Evolutionary conservation across 2,329 filamentous ascomycete species (phyloP).

Genomic region (Fusarium veterinarium): DNA sequence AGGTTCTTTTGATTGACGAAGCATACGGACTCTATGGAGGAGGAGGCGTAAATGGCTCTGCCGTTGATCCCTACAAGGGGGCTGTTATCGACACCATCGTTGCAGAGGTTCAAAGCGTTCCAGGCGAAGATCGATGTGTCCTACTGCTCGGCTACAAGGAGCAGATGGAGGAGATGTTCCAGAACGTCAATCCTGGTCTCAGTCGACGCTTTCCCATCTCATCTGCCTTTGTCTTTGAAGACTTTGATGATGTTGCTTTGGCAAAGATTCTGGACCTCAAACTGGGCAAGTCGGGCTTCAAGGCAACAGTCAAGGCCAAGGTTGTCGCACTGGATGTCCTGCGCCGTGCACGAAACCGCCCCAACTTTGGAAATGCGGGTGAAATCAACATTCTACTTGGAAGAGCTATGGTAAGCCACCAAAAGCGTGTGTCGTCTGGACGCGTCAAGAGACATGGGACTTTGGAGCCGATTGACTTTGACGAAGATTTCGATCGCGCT

Average conservation of each 20-base stretch:
- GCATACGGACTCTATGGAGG: constrained; percentile 73
- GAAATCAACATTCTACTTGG: constrained; percentile 69
- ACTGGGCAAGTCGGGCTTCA: constrained; percentile 66
- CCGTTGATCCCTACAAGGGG: constrained; percentile 61
- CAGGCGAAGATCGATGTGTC: constrained; percentile 79
- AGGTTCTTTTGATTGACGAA: constrained; percentile 84
- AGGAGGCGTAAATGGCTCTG: constrained; percentile 50
- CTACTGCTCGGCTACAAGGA: constrained; percentile 77
- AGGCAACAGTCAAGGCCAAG: constrained; percentile 63
- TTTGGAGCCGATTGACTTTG: constrained; percentile 80
- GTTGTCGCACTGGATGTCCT: constrained; percentile 69
- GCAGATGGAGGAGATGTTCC: constrained; percentile 77
- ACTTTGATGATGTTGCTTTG: constrained; percentile 71
- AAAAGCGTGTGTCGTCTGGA: constrained; percentile 35
- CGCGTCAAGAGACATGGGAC: constrained; percentile 62
- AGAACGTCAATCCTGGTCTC: constrained; percentile 78
- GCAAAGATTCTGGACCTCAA: constrained; percentile 71
- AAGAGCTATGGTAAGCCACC: constrained; percentile 36
- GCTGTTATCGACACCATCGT: constrained; percentile 81
- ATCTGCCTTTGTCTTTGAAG: constrained; percentile 74
- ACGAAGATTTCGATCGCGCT: constrained; percentile 69
- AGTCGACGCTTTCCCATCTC: constrained; percentile 73
- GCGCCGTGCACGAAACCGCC: constrained; percentile 67
- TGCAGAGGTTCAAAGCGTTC: constrained; percentile 75
- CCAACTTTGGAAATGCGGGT: constrained; percentile 80